These are phyloP conservation scores for Blastomyces parvus DNA, from an alignment of 2,329 filamentous ascomycete genomes.

Conservation along the genomic window DNA sequence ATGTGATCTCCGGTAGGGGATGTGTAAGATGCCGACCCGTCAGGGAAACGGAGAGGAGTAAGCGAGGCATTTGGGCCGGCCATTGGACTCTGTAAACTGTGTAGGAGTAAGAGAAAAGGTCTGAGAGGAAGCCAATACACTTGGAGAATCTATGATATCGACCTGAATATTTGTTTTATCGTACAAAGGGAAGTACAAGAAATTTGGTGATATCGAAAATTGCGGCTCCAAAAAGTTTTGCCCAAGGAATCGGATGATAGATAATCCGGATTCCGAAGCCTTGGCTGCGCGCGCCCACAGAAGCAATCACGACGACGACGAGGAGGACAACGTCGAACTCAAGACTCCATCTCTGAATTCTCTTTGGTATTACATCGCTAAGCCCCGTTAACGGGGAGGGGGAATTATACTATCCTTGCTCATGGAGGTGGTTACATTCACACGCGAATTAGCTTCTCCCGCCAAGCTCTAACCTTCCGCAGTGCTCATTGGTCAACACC, in stretches of 20 bases:
- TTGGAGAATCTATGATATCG: constrained; percentile 5
- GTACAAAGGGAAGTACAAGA: neutral
- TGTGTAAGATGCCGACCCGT: constrained; percentile 35
- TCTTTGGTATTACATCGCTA: neutral
- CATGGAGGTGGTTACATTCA: neutral
- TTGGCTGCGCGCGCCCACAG: neutral
- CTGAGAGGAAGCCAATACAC: neutral
- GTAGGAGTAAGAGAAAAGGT: neutral
- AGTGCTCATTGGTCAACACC: neutral
- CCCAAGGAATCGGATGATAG: neutral
- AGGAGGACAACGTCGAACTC: neutral
- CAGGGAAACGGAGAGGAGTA: constrained; percentile 28
- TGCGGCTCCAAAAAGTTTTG: neutral
- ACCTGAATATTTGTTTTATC: neutral
- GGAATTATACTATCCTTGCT: neutral
- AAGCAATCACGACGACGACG: neutral
- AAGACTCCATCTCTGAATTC: neutral
- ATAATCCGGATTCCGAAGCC: neutral
- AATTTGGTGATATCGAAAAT: neutral
- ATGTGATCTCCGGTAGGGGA: constrained; percentile 59
- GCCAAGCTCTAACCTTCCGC: neutral
- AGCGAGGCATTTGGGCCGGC: constrained; percentile 28
- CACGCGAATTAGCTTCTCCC: neutral
- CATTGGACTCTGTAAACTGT: constrained; percentile 20
- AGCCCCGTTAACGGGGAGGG: neutral